Base-by-base conservation (phyloP, 768 basidiomycete species). In the Hygrophoropsis aurantiaca region DNA sequence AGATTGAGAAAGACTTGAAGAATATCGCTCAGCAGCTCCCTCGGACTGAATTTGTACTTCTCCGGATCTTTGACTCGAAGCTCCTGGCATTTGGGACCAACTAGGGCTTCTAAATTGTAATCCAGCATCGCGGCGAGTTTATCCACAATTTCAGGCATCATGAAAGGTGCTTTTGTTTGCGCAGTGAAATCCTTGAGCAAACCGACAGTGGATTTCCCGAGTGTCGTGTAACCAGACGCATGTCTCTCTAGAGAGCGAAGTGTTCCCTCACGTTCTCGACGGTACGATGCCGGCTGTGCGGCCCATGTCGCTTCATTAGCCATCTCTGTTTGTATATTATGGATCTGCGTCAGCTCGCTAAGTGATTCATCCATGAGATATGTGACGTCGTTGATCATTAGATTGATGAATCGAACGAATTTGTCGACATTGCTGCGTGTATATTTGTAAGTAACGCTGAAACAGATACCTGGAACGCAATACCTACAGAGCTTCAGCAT, bases 331-430 rank as follows among this genome's bases (percentile, higher is more conserved):
- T 95, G 87, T 41, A 97, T 85, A 49, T 79, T 83, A 63, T 88
- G 83, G 53, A 99, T 97, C 61, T 95, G 90, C 10, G 82, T 76
- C 42, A 99, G 76, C 53, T 94, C 90, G 56, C 83, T 83, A 40
- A 98, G 75, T 8, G 93, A 95, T 59, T 99, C 97, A 63, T 98
- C 94, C 79, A 99, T 85, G 43, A 97, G 87, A 67, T 94, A 98
- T 8, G 95, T 98, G 45, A 95, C 93, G 58, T 99, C 97, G 77
- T 97, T 97, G 74, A 98, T 97, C 82, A 98, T 89, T 58, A 97
- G 74, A 70, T 99, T 98, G 70, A 94, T 80, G 65, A 99, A 98
- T 46, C 86, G 85, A 44, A 98, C 85, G 64, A 98, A 98, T 67
- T 90, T 88, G 56, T 97, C 92, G 40, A 90, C 85, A 60, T 92